These are phyloP conservation scores for Pyrenochaeta sp. DNA, from an alignment of 2,329 filamentous ascomycete genomes.

Conservation along the genomic window DNA sequence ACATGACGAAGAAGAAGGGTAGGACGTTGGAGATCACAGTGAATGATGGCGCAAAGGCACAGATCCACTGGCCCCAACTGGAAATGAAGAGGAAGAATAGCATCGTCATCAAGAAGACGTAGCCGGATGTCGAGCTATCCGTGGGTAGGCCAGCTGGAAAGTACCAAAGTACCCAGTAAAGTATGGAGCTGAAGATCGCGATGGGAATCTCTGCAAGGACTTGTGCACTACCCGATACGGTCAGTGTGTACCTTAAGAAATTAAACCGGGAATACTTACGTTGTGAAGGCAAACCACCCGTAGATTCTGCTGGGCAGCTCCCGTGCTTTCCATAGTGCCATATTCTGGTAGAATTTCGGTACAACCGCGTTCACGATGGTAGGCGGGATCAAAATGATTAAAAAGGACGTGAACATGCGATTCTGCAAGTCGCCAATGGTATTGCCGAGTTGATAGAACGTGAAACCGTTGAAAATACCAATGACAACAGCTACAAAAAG, in stretches of 20 bases:
- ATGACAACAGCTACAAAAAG: constrained; percentile 75
- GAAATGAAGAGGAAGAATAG: constrained; percentile 80
- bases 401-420: constrained; percentile 77
- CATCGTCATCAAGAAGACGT: constrained; percentile 80
- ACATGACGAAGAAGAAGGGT: constrained; percentile 84
- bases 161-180: constrained; percentile 82
- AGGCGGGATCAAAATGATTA: constrained; percentile 68
- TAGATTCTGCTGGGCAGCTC: constrained; percentile 80
- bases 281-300: constrained; percentile 74
- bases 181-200: constrained; percentile 68
- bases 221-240: constrained; percentile 64
- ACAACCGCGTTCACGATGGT: constrained; percentile 77
- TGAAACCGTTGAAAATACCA: constrained; percentile 82
- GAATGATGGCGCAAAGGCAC: constrained; percentile 80
- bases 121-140: constrained; percentile 72
- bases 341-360: constrained; percentile 80
- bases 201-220: constrained; percentile 77
- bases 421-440: constrained; percentile 75
- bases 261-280: background rate
- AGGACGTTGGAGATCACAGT: constrained; percentile 77
- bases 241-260: background rate
- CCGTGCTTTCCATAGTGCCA: constrained; percentile 75
- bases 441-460: constrained; percentile 75
- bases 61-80: constrained; percentile 85
- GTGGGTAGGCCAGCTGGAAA: constrained; percentile 75